These are phyloP conservation scores for Prunus salicina DNA, from an alignment of 306 rosid genomes.

Conservation along the genomic window DNA sequence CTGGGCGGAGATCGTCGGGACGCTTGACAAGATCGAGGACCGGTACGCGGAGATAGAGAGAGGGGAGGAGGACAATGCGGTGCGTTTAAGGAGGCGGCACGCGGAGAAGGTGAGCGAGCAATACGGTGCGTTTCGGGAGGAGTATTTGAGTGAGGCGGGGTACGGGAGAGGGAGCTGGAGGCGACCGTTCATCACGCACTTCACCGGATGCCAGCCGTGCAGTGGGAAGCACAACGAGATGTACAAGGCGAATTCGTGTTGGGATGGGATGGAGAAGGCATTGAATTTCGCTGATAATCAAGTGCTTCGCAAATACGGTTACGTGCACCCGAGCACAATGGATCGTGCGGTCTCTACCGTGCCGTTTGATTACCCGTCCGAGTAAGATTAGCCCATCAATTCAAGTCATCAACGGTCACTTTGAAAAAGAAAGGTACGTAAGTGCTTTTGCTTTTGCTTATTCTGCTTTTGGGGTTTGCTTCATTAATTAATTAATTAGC, in stretches of 20 bases:
- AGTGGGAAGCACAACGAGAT: conserved; percentile 62
- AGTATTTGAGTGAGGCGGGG: conserved; percentile 34
- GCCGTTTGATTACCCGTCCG: conserved; percentile 62
- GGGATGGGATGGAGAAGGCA: conserved; percentile 73
- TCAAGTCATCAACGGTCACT: neutral
- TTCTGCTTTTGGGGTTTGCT: neutral
- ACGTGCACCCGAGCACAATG: conserved; percentile 34
- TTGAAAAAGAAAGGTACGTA: neutral
- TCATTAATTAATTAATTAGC: neutral
- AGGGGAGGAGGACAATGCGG: conserved; percentile 12
- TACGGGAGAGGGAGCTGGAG: conserved; percentile 50
- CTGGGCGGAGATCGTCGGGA: conserved; percentile 62
- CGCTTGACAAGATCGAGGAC: conserved; percentile 31
- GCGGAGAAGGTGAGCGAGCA: conserved; percentile 68
- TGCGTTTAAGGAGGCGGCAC: conserved; percentile 58
- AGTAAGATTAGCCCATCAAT: neutral
- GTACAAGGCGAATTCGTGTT: conserved; percentile 57
- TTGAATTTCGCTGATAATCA: conserved; percentile 84
- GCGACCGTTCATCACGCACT: conserved; percentile 81
- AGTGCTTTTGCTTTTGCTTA: conserved; percentile 1
- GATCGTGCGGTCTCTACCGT: conserved; percentile 37
- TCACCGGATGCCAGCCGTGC: conserved; percentile 94
- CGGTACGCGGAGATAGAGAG: conserved; percentile 44
- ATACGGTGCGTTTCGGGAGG: conserved; percentile 54
- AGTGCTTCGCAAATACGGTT: conserved; percentile 62